phyloP scores from a whole-genome alignment of 352 stramenopile species.

The Globisporangium nagaii region DNA sequence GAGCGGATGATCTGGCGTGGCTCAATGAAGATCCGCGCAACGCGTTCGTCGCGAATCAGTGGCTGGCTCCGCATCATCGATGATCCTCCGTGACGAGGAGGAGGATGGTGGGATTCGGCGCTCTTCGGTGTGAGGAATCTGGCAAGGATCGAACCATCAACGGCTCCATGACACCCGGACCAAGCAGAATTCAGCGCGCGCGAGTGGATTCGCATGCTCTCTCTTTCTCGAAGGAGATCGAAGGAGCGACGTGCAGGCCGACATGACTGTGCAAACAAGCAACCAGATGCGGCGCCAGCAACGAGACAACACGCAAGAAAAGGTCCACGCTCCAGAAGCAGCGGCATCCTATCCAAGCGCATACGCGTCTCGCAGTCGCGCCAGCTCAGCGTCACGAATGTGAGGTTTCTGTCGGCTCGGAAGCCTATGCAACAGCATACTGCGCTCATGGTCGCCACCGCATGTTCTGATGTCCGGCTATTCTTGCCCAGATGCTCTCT shows the following conservation, averaged over 20 bases:
- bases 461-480: background rate
- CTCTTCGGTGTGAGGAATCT: no score
- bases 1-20: slow-evolving; percentile 19
- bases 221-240: no score
- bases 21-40: slow-evolving; percentile 25
- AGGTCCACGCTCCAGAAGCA: background rate
- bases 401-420: background rate
- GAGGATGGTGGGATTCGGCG: no score
- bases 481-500: background rate
- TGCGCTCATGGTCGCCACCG: no score
- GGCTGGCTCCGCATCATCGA: slow-evolving; percentile 9
- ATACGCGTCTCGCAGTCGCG: background rate
- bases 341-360: background rate
- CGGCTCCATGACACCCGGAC: no score
- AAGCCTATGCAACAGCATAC: slow-evolving; percentile 1
- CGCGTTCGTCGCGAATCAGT: slow-evolving; percentile 18
- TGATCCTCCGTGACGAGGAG: background rate
- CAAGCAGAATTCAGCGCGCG: no score
- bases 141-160: no score
- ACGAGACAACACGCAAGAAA: background rate
- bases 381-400: background rate
- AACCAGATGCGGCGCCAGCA: background rate
- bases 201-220: no score
- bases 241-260: background rate
- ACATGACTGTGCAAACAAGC: slow-evolving; percentile 5